Base-by-base conservation (phyloP, 2,329 filamentous ascomycete species). In the Thermomyces lanuginosus region DNA sequence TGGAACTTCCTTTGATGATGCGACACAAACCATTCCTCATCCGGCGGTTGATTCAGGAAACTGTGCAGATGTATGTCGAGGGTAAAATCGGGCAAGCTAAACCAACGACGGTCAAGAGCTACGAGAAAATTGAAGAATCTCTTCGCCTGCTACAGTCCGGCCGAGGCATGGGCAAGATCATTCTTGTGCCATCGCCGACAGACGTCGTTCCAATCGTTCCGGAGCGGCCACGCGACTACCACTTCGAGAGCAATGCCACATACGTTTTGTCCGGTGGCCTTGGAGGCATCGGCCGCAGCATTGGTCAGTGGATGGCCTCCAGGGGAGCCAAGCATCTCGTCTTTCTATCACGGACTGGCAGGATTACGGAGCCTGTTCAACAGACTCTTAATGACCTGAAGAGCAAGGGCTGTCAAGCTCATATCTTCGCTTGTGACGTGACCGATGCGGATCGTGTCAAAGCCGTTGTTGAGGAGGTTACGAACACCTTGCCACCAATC, bases 281-380 rank as follows among this genome's bases (percentile, higher is more conserved):
- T 7, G 40, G 42, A 19, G 47, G 40, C 12, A 27, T 49, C 18
- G 37, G 38, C 9, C 29, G 38, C 8, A 36, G 34, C 26, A 36
- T 43, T 27, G 35, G 34, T 4, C 21, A 23, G 26, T 40, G 40
- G 37, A 41, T 46, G 37, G 36, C 36, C 5, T 24, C 27, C 4
- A 31, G 36, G 19, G 42, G 47, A 5, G 47, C 45, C 6, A 37
- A 34, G 17, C 22, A 48, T 29, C 20, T 51, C 6, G 32, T 48
- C n/a, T 36, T 48, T 22, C 29, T 49, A n/a, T 50, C 45, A 10
- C 35, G 46, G 7, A 37, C 41, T 11, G 43, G 36, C 7, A 31
- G 29, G 13, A 24, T 33, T 5, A 35, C 28, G 5, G 22, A 36
- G 4, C 26, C 34, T 6, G 36, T 38, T n/a, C 15, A 34, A 20